These are phyloP conservation scores for Ramularia endophylla DNA, from an alignment of 2,329 filamentous ascomycete genomes.

Conservation along the genomic window DNA sequence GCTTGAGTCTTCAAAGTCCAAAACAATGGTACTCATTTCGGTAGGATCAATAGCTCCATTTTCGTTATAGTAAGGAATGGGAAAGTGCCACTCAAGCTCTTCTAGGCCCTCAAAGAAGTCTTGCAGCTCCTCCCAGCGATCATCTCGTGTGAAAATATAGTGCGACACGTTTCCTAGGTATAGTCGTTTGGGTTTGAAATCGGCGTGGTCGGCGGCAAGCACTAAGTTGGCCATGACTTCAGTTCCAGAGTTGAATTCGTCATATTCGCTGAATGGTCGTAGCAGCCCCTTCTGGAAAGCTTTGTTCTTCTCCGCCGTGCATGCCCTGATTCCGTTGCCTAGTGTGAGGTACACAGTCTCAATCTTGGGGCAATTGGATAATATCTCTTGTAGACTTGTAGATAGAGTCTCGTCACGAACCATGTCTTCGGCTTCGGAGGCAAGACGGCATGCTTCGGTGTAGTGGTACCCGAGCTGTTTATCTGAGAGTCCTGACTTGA, in stretches of 20 bases:
- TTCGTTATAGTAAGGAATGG: neutral
- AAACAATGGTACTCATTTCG: neutral
- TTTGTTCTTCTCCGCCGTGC: neutral
- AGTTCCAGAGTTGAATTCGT: neutral
- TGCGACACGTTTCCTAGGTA: neutral
- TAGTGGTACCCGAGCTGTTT: neutral
- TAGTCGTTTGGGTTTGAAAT: neutral
- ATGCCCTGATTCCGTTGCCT: neutral
- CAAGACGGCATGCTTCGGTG: neutral
- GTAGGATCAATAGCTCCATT: neutral
- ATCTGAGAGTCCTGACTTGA: neutral
- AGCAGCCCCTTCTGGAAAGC: neutral
- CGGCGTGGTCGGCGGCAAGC: neutral
- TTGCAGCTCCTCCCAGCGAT: neutral
- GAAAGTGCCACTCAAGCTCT: neutral
- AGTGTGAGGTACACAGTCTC: neutral
- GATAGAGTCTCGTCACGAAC: neutral
- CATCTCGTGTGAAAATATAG: neutral
- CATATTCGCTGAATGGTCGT: neutral
- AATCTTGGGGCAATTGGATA: neutral
- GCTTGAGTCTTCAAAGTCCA: neutral
- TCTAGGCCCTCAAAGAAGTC: neutral
- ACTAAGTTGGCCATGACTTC: neutral
- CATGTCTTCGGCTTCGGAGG: neutral
- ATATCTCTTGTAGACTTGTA: neutral